Evolutionary conservation across 2,329 filamentous ascomycete species (phyloP).

Genomic region (Penicillium sp.): DNA sequence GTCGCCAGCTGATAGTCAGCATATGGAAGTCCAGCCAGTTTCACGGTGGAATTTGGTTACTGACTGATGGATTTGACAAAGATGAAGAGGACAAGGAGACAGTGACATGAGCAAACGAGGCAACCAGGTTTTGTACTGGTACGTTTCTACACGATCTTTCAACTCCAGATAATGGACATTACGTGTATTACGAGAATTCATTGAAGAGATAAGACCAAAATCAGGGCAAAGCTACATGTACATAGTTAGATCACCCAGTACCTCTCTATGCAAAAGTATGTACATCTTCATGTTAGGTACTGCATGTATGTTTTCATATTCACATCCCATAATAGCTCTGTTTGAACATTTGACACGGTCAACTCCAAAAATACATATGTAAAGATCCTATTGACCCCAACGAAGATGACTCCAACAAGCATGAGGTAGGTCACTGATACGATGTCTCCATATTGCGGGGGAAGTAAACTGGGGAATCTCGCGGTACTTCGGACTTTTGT

Average conservation of each 20-base stretch:
- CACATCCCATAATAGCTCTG: background rate
- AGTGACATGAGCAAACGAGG: background rate
- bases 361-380: background rate
- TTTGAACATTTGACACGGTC: background rate
- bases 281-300: background rate
- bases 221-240: background rate
- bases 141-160: background rate
- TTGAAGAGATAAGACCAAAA: background rate
- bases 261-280: background rate
- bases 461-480: background rate
- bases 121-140: background rate
- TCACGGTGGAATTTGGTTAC: no score
- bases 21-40: background rate
- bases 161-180: background rate
- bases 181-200: background rate
- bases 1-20: background rate
- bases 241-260: no score
- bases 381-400: background rate
- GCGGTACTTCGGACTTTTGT: conserved; percentile 4
- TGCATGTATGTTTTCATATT: background rate
- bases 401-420: background rate
- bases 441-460: conserved; percentile 2
- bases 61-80: background rate
- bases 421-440: background rate
- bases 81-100: background rate